phyloP scores from a whole-genome alignment of 176 grass and related monocot genomes.

The Pharus latifolius region DNA sequence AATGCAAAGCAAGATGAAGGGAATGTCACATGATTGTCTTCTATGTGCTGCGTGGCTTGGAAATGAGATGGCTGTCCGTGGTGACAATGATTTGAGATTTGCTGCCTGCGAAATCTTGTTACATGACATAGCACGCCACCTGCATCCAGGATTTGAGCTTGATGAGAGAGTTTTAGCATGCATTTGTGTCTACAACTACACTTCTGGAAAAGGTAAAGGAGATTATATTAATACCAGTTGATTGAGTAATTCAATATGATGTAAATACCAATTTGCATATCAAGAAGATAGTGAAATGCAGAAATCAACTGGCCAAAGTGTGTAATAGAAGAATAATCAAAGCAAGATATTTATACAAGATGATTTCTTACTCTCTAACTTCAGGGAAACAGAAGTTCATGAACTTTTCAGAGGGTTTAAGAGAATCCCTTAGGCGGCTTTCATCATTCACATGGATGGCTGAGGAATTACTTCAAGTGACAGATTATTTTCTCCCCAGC shows the following conservation, averaged over 20 bases:
- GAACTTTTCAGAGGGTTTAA: constrained; percentile 74
- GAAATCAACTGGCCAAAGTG: neutral
- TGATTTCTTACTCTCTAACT: constrained; percentile 1
- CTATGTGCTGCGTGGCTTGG: constrained; percentile 73
- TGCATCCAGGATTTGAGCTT: constrained; percentile 77
- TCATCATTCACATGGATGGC: constrained; percentile 97
- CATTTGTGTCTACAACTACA: constrained; percentile 85
- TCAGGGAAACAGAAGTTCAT: constrained; percentile 89
- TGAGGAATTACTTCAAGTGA: constrained; percentile 91
- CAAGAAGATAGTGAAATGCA: neutral
- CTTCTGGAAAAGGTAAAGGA: constrained; percentile 87
- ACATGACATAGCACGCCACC: constrained; percentile 47
- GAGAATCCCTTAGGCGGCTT: constrained; percentile 80
- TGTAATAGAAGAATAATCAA: neutral
- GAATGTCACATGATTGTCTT: constrained; percentile 61
- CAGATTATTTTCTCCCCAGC: constrained; percentile 75
- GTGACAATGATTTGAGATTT: constrained; percentile 52
- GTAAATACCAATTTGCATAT: neutral
- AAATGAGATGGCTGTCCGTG: constrained; percentile 49
- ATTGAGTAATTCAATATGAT: constrained; percentile 3
- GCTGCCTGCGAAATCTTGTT: constrained; percentile 62
- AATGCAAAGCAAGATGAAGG: constrained; percentile 72
- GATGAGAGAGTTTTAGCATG: constrained; percentile 83
- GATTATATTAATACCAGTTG: neutral
- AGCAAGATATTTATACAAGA: neutral